phyloP scores from a whole-genome alignment of 176 grass and related monocot genomes.

The Tillandsia leiboldiana region DNA sequence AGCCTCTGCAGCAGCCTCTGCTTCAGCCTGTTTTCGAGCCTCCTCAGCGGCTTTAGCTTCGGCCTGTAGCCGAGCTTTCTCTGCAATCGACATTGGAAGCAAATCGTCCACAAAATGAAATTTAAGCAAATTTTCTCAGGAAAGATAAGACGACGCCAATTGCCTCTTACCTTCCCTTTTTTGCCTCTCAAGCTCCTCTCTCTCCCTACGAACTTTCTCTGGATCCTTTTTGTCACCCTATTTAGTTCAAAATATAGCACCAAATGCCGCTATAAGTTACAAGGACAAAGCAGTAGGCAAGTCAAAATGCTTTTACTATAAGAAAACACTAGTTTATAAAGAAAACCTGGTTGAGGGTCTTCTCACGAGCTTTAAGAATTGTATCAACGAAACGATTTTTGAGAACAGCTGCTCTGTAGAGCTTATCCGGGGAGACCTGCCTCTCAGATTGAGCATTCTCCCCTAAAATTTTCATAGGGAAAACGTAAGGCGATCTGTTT shows the following conservation, averaged over 20 bases:
- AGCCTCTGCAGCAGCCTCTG: conserved; percentile 56
- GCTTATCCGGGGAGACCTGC: conserved; percentile 51
- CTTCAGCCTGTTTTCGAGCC: conserved; percentile 64
- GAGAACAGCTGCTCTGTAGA: conserved; percentile 73
- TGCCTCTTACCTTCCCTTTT: conserved; percentile 68
- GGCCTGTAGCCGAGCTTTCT: conserved; percentile 79
- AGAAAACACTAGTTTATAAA: conserved; percentile 14
- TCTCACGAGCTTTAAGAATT: conserved; percentile 96
- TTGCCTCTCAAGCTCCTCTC: conserved; percentile 82
- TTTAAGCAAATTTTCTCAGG: not conserved
- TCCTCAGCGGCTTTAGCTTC: conserved; percentile 89
- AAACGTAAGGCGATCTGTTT: conserved; percentile 29
- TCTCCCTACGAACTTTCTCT: conserved; percentile 68
- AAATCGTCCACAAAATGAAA: conserved; percentile 12
- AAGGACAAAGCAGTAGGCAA: conserved; percentile 10
- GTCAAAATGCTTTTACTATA: conserved; percentile 11
- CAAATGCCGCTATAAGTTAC: not conserved
- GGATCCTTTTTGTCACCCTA: conserved; percentile 82
- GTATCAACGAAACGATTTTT: conserved; percentile 89
- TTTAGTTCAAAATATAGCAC: conserved; percentile 12
- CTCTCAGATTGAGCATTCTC: conserved; percentile 52
- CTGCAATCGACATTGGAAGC: conserved; percentile 31
- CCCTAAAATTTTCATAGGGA: conserved; percentile 55
- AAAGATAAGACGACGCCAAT: conserved; percentile 14
- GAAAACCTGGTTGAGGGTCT: conserved; percentile 89